Conservation (phyloP, 371 early-diverging fungal genomes). For the Rhizopus stolonifer region DNA sequence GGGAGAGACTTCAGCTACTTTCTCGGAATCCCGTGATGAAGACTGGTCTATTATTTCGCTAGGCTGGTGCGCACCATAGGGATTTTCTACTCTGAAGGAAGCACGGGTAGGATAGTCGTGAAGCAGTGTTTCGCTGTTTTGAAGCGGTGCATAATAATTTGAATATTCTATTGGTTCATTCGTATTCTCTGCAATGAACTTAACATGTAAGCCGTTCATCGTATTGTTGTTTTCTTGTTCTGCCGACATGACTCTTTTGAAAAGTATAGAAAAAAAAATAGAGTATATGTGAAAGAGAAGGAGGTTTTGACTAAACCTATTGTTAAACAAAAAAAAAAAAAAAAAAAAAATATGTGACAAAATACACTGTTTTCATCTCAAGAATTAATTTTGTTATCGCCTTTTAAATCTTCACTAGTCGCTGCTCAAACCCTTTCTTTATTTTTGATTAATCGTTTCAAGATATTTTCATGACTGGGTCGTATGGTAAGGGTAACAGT, state of each 20-base stretch:
- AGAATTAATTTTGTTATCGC: too few species aligned
- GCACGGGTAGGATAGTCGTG: not conserved
- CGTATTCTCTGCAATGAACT: conserved; percentile 6
- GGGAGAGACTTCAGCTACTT: conserved; percentile 70
- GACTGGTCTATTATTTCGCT: conserved; percentile 41
- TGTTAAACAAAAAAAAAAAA: too few species aligned
- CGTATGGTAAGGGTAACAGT: too few species aligned
- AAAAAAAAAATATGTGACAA: too few species aligned
- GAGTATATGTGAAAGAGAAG: too few species aligned
- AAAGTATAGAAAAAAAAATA: too few species aligned
- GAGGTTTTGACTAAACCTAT: too few species aligned
- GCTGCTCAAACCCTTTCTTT: too few species aligned
- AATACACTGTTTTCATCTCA: too few species aligned
- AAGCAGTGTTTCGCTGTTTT: not conserved
- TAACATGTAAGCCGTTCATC: conserved; percentile 12
- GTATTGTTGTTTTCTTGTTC: not conserved
- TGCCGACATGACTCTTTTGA: conserved; percentile 1
- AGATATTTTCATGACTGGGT: too few species aligned
- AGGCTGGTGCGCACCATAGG: not conserved
- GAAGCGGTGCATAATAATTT: conserved; percentile 30
- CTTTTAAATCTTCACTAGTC: too few species aligned
- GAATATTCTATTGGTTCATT: conserved; percentile 14
- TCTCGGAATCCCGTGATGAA: conserved; percentile 56
- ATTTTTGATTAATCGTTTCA: too few species aligned
- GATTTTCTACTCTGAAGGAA: not conserved